These are phyloP conservation scores for Trichoderma sp. DNA, from an alignment of 2,329 filamentous ascomycete genomes.

Conservation along the genomic window DNA sequence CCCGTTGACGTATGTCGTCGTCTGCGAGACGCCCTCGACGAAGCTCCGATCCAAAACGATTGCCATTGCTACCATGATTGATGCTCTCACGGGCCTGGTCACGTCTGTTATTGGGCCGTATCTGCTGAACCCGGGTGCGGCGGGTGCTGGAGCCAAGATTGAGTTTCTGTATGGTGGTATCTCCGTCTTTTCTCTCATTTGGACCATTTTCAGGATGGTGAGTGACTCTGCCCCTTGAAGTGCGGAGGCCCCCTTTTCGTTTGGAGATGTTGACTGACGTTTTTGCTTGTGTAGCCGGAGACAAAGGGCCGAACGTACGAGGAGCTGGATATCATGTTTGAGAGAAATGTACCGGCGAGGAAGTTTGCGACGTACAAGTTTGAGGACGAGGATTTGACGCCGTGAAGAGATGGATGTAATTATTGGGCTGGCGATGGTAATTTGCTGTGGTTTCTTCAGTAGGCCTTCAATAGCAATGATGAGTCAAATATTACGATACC, in stretches of 20 bases:
- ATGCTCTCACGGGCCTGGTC: slow-evolving; percentile 18
- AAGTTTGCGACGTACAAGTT: slow-evolving; percentile 35
- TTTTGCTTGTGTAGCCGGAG: slow-evolving; percentile 44
- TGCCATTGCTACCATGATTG: slow-evolving; percentile 23
- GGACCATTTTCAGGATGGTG: slow-evolving; percentile 25
- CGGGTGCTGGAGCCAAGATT: slow-evolving; percentile 26
- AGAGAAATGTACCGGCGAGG: slow-evolving; percentile 38
- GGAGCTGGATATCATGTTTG: slow-evolving; percentile 44
- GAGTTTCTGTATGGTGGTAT: slow-evolving; percentile 26
- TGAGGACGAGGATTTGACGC: slow-evolving; percentile 13
- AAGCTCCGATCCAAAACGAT: slow-evolving; percentile 59
- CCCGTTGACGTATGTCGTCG: slow-evolving; percentile 55
- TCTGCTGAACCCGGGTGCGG: slow-evolving; percentile 24
- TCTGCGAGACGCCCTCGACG: slow-evolving; percentile 57
- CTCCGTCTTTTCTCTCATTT: slow-evolving; percentile 24
- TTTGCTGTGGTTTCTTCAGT: not conserved
- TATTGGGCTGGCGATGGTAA: not conserved
- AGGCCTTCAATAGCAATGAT: not conserved
- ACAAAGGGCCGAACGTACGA: slow-evolving; percentile 53
- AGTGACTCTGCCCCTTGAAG: not conserved
- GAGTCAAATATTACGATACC: not conserved
- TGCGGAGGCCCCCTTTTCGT: not conserved
- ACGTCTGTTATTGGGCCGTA: slow-evolving; percentile 26
- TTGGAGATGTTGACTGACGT: not conserved
- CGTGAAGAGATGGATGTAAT: not conserved